Conservation (phyloP, 192 early-diverging fungal genomes). For the Coemansia sp. region DNA sequence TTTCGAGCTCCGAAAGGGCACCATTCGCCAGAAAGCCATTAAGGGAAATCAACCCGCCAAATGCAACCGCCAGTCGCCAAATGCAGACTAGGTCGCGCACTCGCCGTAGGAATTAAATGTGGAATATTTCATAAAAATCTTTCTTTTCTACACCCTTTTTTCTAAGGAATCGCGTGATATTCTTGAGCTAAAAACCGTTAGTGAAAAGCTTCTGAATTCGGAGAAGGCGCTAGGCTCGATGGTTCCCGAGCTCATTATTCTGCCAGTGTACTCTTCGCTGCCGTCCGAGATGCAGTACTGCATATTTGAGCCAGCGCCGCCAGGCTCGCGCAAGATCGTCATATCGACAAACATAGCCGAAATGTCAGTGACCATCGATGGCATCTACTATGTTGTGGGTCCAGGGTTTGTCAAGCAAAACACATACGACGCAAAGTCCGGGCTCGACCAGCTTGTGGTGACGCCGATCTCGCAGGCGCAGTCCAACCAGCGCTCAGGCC, state of each 20-base stretch:
- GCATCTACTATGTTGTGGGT: conserved; percentile 96
- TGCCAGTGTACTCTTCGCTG: conserved; percentile 93
- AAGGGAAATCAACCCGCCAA: too few relatives aligned
- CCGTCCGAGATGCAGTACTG: conserved; percentile 94
- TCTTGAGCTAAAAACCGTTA: too few relatives aligned
- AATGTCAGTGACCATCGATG: conserved; percentile 94
- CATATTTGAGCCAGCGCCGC: conserved; percentile 87
- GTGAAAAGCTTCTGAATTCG: too few relatives aligned
- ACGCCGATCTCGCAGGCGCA: conserved; percentile 96
- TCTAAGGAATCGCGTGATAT: too few relatives aligned
- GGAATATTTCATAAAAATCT: too few relatives aligned
- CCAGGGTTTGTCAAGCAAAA: conserved; percentile 94
- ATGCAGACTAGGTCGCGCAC: too few relatives aligned
- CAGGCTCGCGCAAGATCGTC: conserved; percentile 85
- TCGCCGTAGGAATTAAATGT: too few relatives aligned
- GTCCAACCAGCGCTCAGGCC: conserved; percentile 91
- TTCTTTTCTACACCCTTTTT: too few relatives aligned
- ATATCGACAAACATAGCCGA: conserved; percentile 99
- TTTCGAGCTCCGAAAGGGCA: too few relatives aligned
- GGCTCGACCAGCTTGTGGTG: conserved; percentile 91
- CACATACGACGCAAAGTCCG: conserved; percentile 92
- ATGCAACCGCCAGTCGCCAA: too few relatives aligned
- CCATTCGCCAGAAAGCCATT: too few relatives aligned
- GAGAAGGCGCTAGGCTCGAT: conserved; percentile 45
- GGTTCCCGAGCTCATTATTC: conserved; percentile 76